Base-by-base conservation (phyloP, 2,329 filamentous ascomycete species). In the Graphilbum sp. region DNA sequence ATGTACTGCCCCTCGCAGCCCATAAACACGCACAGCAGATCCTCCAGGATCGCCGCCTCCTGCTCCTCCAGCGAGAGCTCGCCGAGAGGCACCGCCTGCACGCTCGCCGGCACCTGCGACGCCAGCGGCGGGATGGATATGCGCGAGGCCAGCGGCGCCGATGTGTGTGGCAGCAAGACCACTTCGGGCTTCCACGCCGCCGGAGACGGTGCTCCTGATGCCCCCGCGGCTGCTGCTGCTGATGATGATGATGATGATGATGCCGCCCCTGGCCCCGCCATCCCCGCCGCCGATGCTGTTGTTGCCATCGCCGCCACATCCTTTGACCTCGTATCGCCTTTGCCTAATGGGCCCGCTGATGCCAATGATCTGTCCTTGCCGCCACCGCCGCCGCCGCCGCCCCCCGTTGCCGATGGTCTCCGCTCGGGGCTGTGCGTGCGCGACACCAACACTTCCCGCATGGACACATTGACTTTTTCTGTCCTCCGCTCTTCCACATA, bases 1-100 rank as follows among this genome's bases (percentile, higher is more conserved):
- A 98, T 82, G 54, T 96, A 96, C 55, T 94, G 86, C n/a, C 90
- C 90, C 58, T 98, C 90, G 46, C 86, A 94, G 19, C 90, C 90
- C 87, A 98, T 95, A 50, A 96, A 92, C 5, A 93, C 86, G 53
- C 88, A 95, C 27, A 96, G 60, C 15, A 98, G 60, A 50, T 98
- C 90, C 48, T 95, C 87, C 32, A 96, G 66, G 34, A 98, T 79
- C 9, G 75, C 81, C 19, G 76, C 73, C 59, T 98, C 90, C 56
- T 98, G 90, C 3, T 72, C 72, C 46, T 92, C 80, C 21, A 92
- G 62, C 1, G 76, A 75, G 42, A 96, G 61, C 41, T 82, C 74
- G 40, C 69, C 64, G 15, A 96, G 64, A 7, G 78, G 66, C 35
- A 63, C 62, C 1, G 82, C 80, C 32, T 83, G 76, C 35, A 86